Conservation (phyloP, 371 early-diverging fungal genomes). For the Mucor irregularis region DNA sequence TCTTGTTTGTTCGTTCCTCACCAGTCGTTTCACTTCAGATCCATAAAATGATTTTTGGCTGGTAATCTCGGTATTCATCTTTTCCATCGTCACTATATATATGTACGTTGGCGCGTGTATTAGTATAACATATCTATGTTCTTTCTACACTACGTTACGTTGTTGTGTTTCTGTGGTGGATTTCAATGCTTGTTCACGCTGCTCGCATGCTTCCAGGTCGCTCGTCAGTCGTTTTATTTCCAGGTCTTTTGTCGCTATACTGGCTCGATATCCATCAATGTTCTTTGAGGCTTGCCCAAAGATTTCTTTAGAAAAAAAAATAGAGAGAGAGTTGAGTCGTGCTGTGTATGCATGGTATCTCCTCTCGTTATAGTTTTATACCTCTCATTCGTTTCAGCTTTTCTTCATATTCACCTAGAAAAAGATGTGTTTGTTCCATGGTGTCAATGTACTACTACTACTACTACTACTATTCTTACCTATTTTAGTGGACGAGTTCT, state of each 20-base stretch:
- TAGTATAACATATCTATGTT: background rate
- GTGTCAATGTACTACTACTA: background rate
- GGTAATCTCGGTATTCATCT: slow-evolving; percentile 40
- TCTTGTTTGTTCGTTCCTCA: background rate
- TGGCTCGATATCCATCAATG: slow-evolving; percentile 59
- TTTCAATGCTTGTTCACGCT: slow-evolving; percentile 34
- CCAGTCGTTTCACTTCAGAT: slow-evolving; percentile 49
- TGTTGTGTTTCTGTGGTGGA: slow-evolving; percentile 32
- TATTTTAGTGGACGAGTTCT: slow-evolving; percentile 30
- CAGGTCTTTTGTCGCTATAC: slow-evolving; percentile 52
- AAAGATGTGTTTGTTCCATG: too few relatives aligned
- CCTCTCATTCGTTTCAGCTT: slow-evolving; percentile 53
- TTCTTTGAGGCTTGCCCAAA: slow-evolving; percentile 66
- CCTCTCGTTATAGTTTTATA: slow-evolving; percentile 2
- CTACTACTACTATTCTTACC: too few relatives aligned
- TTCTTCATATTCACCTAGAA: slow-evolving; percentile 43
- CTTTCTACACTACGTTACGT: slow-evolving; percentile 27
- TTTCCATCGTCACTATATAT: slow-evolving; percentile 45
- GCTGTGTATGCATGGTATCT: background rate
- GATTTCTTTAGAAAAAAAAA: too few relatives aligned
- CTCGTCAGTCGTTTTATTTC: slow-evolving; percentile 46
- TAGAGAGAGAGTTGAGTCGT: too few relatives aligned
- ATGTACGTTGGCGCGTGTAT: too few relatives aligned
- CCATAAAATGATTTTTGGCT: slow-evolving; percentile 45
- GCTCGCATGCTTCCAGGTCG: slow-evolving; percentile 43